phyloP scores from a whole-genome alignment of 768 basidiomycete species.

The Stropharia rugosoannulata region DNA sequence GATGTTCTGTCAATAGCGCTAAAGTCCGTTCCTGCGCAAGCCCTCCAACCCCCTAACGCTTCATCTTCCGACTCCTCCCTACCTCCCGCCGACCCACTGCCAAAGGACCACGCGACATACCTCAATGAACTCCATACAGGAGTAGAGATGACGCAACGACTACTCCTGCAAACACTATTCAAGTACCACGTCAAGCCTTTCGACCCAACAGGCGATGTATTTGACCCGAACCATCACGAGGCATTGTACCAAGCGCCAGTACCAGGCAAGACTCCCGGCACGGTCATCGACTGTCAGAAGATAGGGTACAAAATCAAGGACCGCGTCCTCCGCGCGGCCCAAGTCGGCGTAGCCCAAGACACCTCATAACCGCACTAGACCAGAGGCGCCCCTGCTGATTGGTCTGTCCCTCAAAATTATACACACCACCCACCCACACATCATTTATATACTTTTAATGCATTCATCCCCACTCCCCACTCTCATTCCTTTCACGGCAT shows the following conservation, averaged over 20 bases:
- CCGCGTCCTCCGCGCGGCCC: slow-evolving; percentile 88
- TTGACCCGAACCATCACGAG: slow-evolving; percentile 95
- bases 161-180: slow-evolving; percentile 85
- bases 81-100: slow-evolving; percentile 30
- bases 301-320: slow-evolving; percentile 93
- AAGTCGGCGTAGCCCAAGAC: slow-evolving; percentile 89
- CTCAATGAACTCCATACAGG: slow-evolving; percentile 78
- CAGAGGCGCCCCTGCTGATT: neutral
- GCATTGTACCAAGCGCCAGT: slow-evolving; percentile 92
- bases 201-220: slow-evolving; percentile 88
- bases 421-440: slow-evolving; percentile 15
- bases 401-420: slow-evolving; percentile 20
- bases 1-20: slow-evolving; percentile 88
- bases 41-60: slow-evolving; percentile 26
- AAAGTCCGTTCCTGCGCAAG: slow-evolving; percentile 67
- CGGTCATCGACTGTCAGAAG: slow-evolving; percentile 89
- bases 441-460: slow-evolving; percentile 1
- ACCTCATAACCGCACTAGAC: slow-evolving; percentile 15
- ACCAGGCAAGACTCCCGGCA: slow-evolving; percentile 86
- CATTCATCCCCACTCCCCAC: slow-evolving; percentile 20
- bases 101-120: slow-evolving; percentile 58
- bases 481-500: slow-evolving; percentile 11
- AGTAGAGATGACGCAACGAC: slow-evolving; percentile 89
- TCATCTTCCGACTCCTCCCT: slow-evolving; percentile 22
- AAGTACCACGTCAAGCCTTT: slow-evolving; percentile 91